phyloP scores from a whole-genome alignment of 768 basidiomycete species.

The Erythrobasidium yunnanense region DNA sequence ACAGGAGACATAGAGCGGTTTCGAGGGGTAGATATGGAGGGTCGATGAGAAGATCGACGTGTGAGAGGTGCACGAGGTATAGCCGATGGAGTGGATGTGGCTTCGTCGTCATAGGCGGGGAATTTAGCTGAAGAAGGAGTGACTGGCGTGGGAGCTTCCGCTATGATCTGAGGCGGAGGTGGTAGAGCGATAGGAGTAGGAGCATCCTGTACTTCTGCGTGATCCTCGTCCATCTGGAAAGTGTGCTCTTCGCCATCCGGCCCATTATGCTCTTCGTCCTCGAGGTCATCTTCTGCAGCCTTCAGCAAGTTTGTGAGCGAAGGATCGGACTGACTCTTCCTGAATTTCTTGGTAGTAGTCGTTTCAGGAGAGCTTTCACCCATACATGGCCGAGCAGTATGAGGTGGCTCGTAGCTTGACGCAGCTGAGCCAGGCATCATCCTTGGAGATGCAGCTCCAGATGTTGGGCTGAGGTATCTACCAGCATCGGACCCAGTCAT shows the following conservation, averaged over 20 bases:
- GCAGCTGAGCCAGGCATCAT: conserved; percentile 13
- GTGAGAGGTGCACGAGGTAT: not conserved
- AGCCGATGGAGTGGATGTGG: no score
- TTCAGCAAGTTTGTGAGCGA: conserved; percentile 9
- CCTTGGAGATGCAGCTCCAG: not conserved
- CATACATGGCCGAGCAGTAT: not conserved
- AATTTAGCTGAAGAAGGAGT: not conserved
- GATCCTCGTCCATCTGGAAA: conserved; percentile 21
- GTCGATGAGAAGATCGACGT: not conserved
- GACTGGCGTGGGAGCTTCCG: conserved; percentile 11
- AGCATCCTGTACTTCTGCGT: not conserved
- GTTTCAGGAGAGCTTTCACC: conserved; percentile 3
- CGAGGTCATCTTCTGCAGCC: conserved; percentile 15
- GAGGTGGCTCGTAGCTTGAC: conserved; percentile 8
- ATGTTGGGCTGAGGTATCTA: not conserved
- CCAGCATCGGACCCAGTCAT: not conserved
- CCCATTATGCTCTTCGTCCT: not conserved
- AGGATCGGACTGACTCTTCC: conserved; percentile 12
- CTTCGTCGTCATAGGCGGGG: no score
- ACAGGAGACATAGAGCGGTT: conserved; percentile 42
- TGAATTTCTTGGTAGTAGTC: not conserved
- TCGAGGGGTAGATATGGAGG: not conserved
- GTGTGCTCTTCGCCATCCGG: not conserved
- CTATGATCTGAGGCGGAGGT: not conserved
- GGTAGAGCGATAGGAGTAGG: not conserved